These are phyloP conservation scores for Parasitella parasitica DNA, from an alignment of 371 early-diverging fungal species.

Conservation along the genomic window DNA sequence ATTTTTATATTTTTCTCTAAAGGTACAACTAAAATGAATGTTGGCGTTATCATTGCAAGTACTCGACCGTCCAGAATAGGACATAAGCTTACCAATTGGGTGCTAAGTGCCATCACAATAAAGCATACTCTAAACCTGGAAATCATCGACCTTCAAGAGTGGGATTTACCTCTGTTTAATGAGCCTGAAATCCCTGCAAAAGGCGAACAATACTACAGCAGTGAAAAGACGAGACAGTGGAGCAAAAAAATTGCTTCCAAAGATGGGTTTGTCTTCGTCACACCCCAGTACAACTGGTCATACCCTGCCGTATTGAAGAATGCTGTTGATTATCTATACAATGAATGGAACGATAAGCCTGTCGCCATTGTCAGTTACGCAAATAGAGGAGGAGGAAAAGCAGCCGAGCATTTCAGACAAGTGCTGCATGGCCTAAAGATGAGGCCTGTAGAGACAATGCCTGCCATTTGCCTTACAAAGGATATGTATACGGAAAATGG, in stretches of 20 bases:
- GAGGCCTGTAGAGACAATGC: conserved; percentile 2
- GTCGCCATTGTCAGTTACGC: conserved; percentile 10
- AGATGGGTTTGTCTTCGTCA: conserved; percentile 11
- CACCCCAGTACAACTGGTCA: conserved; percentile 12
- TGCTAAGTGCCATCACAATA: neutral
- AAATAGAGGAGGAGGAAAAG: conserved; percentile 9
- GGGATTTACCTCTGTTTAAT: conserved; percentile 7
- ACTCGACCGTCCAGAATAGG: neutral
- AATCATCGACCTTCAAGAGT: neutral
- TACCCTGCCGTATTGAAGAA: conserved; percentile 14
- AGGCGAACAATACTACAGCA: neutral
- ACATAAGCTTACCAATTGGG: neutral
- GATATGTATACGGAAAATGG: conserved; percentile 7
- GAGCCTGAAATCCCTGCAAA: conserved; percentile 10
- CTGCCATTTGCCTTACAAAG: neutral
- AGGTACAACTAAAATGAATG: neutral
- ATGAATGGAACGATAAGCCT: conserved; percentile 11
- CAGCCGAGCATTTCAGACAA: conserved; percentile 6
- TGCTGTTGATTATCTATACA: conserved; percentile 6
- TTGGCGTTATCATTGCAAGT: conserved; percentile 10
- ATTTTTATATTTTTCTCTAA: no score
- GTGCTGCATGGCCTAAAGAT: neutral
- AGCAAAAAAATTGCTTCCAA: conserved; percentile 6
- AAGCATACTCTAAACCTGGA: neutral
- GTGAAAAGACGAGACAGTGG: conserved; percentile 13